Base-by-base conservation (phyloP, 129 eudicot species). In the Helichrysum umbraculigerum region DNA sequence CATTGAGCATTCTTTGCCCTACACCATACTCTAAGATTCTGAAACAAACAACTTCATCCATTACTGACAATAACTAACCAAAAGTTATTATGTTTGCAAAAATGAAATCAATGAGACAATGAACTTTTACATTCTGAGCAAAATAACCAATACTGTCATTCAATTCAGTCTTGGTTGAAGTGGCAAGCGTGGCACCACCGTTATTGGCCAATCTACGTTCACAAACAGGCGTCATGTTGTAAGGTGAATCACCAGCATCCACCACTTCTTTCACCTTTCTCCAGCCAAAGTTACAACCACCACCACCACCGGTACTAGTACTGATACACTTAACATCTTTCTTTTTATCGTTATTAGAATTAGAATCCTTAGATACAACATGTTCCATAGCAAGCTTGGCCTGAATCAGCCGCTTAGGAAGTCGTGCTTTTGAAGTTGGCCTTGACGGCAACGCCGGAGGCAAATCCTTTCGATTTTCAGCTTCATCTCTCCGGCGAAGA, bases 21-120 rank as follows among this genome's bases (percentile, higher is more conserved):
- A 76, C 96, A 91, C 99, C 99, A 94, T 50, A 91, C 94, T 77
- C 87, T 86, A 58, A 91, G 97, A 84, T 84, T 91, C 98, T 94
- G 85, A 67, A 90, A 78, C 75, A 72, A 35, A 73, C 25, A 72
- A 75, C 4, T 60, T 20, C 73, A 19, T 32, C 51, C 5, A 63
- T 75, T 11, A 84, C 3, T 33, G 10, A 32, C 44, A 25, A 54
- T 21, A 71, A 50, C 25, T 67, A 15, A 37, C 37, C 6, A 63
- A 17, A 74, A 3, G 60, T 41, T 39, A 21, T n/a, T 42, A 39
- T 28, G 47, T 25, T 11, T 22, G 42, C 59, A 41, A 20, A 66
- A 29, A 14, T 16, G 15, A 33, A 76, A 15, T 57, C 28, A 75
- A 29, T 56, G 39, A 35, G 25, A 39, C n/a, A 33, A 20, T 44